Evolutionary conservation across 257 asterid genomes (phyloP).

Genomic region (Solanum microdontum): DNA sequence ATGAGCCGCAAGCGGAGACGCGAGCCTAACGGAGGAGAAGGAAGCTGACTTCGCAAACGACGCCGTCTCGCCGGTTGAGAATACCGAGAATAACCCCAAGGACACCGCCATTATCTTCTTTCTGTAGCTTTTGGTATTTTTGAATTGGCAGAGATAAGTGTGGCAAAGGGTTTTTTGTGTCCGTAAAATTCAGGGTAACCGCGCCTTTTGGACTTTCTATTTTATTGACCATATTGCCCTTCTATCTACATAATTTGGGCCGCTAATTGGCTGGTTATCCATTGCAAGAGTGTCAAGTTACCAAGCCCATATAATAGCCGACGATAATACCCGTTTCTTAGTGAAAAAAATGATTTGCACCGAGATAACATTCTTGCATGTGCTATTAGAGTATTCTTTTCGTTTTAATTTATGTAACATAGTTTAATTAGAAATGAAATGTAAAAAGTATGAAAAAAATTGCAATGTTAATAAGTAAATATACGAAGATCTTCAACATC

Average conservation of each 20-base stretch:
- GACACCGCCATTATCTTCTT: slow-evolving; percentile 45
- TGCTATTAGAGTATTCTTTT: too few relatives aligned
- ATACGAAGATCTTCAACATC: not conserved
- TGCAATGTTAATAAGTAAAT: not conserved
- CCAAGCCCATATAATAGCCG: not conserved
- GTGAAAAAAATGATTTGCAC: not conserved
- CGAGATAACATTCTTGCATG: not conserved
- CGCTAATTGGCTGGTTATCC: not conserved
- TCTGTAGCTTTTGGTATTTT: not conserved
- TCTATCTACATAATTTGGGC: not conserved
- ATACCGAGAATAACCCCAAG: slow-evolving; percentile 22
- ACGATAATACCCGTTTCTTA: not conserved
- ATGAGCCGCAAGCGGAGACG: not conserved
- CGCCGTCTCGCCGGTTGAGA: slow-evolving; percentile 23
- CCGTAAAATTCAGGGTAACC: not conserved
- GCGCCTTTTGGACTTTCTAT: not conserved
- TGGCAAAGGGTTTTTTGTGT: slow-evolving; percentile 11
- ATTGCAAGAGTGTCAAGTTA: not conserved
- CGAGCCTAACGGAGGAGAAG: not conserved
- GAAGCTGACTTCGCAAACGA: slow-evolving; percentile 22
- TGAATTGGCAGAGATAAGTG: slow-evolving; percentile 19
- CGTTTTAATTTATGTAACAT: too few relatives aligned
- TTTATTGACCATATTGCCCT: not conserved
- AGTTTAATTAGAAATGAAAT: too few relatives aligned
- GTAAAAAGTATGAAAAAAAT: too few relatives aligned